phyloP scores from a whole-genome alignment of 179 eudicot genomes.

The Beta lomatogona region DNA sequence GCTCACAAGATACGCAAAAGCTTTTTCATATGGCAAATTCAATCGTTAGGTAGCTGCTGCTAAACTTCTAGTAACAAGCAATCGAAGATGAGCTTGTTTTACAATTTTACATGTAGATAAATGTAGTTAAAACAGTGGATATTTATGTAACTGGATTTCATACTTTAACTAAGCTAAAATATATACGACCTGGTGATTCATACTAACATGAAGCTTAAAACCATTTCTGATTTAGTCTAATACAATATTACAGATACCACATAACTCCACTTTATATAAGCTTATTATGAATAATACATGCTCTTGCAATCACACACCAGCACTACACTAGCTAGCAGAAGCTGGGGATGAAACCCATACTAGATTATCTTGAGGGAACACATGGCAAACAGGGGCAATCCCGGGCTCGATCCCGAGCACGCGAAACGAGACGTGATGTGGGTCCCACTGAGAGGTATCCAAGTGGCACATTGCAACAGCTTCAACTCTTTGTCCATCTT shows the following conservation, averaged over 20 bases:
- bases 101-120: too few species aligned
- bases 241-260: conserved; percentile 3
- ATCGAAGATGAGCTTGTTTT: too few species aligned
- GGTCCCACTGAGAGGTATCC: conserved; percentile 72
- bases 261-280: neutral
- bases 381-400: conserved; percentile 64
- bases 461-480: conserved; percentile 73
- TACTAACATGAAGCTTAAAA: neutral
- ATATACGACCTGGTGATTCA: neutral
- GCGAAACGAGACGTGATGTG: conserved; percentile 49
- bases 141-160: neutral
- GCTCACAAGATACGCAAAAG: too few species aligned
- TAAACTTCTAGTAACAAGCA: too few species aligned
- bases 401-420: conserved; percentile 56
- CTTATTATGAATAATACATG: neutral
- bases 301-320: conserved; percentile 1
- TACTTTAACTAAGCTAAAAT: neutral
- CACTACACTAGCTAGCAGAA: neutral
- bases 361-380: conserved; percentile 63
- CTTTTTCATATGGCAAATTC: too few species aligned
- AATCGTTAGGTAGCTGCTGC: too few species aligned
- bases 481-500: conserved; percentile 40
- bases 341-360: conserved; percentile 50
- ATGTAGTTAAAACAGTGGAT: too few species aligned
- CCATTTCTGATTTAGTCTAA: neutral